phyloP scores from a whole-genome alignment of 164 flowering plant species.

The Umbilicus rupestris region DNA sequence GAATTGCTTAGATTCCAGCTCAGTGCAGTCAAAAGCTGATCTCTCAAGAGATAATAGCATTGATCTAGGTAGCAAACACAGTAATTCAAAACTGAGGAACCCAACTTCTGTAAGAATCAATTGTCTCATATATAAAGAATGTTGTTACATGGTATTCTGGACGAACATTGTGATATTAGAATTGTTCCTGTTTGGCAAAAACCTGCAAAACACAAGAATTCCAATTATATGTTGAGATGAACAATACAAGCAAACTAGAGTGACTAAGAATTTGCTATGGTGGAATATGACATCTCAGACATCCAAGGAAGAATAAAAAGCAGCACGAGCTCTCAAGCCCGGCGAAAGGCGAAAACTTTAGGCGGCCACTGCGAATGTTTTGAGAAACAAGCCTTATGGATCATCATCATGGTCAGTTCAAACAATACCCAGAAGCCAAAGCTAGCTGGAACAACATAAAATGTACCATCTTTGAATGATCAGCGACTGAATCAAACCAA shows the following conservation, averaged over 20 bases:
- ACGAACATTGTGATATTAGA: no score
- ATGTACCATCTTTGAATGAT: slow-evolving; percentile 1
- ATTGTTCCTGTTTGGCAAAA: no score
- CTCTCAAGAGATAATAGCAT: no score
- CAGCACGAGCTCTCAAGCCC: slow-evolving; percentile 57
- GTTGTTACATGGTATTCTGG: no score
- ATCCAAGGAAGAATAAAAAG: slow-evolving; percentile 29
- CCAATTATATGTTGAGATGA: background rate
- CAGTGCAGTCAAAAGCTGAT: no score
- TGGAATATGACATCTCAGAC: background rate
- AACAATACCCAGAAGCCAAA: background rate
- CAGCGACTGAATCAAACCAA: background rate
- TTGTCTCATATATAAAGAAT: no score
- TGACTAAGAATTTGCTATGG: background rate
- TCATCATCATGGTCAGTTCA: slow-evolving; percentile 18
- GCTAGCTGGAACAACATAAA: background rate
- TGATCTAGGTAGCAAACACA: no score
- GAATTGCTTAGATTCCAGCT: no score
- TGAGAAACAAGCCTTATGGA: slow-evolving; percentile 23
- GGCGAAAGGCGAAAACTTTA: slow-evolving; percentile 47
- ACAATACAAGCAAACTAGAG: background rate
- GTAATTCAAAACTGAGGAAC: no score
- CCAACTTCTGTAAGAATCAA: no score
- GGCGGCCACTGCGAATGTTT: slow-evolving; percentile 58
- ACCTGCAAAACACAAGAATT: background rate